Evolutionary conservation across 495 filamentous ascomycete genomes (phyloP), one percentile per base, ranked within the genome.

Genomic region (Daldinia loculata): DNA sequence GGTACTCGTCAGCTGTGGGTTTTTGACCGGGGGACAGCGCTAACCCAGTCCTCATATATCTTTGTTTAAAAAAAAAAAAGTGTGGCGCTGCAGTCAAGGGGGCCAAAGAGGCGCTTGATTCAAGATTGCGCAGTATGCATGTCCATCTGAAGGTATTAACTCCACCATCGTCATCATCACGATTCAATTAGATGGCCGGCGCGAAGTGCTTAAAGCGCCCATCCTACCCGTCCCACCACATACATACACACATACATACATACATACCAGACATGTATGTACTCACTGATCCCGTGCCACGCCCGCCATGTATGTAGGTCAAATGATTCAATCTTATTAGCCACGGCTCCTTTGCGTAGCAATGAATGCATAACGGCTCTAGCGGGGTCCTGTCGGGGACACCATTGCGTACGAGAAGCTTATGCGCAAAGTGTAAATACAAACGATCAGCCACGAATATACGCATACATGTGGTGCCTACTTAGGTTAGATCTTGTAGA

Each of bases 111-210:
- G 61, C 61, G 56, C 50, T 63, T 56, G 64, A 67, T 55, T 67
- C 64, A 61, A 53, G 56, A 38, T 60, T 67, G 34, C 36, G 63
- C 58, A 71, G 56, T 62, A 56, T 62, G 57, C 63, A 67, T 68
- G 61, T 63, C 39, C 61, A 53, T 61, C 66, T 58, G 12, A 69
- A 73, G 41, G 24, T 48, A 19, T 57, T 12, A 61, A 61, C 66
- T 62, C 61, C 70, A 60, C 52, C 66, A 63, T 69, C 66, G 70
- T 73, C 70, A 73, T 73, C 70, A 52, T 69, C 70, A 66, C 66
- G 58, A 65, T 66, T 66, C 60, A 66, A 69, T 73, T 69, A 59
- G 57, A 63, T 61, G 43, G 56, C 45, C 61, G 50, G 62, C 56
- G 62, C 62, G 57, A 30, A 66, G 27, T 73, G 61, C 62, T 56